Evolutionary conservation across 2,329 filamentous ascomycete species (phyloP).

Genomic region (Monilinia fructicola): DNA sequence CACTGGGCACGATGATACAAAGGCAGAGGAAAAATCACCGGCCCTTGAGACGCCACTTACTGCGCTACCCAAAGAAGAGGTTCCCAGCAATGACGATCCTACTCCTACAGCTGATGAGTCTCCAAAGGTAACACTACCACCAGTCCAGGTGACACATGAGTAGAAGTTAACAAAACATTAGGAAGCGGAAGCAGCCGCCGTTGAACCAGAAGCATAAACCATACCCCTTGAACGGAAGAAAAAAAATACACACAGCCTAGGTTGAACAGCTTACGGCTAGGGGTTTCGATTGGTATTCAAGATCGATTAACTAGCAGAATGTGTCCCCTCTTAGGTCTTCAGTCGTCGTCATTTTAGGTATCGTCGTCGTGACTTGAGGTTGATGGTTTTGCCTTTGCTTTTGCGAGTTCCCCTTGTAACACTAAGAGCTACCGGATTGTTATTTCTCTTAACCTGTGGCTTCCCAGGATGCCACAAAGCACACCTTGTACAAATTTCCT

Average conservation of each 20-base stretch:
- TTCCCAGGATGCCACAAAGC: slow-evolving; percentile 30
- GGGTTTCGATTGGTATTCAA: slow-evolving; percentile 6
- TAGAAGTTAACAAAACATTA: slow-evolving; percentile 25
- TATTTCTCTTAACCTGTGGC: slow-evolving; percentile 28
- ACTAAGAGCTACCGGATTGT: slow-evolving; percentile 36
- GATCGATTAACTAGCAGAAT: slow-evolving; percentile 21
- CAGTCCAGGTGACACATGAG: not conserved
- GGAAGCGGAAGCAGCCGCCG: slow-evolving; percentile 30
- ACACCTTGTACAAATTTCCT: slow-evolving; percentile 38
- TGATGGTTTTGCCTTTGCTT: slow-evolving; percentile 29
- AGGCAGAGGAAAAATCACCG: slow-evolving; percentile 45
- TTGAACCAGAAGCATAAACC: slow-evolving; percentile 28
- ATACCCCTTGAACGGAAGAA: not conserved
- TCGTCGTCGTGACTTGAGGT: slow-evolving; percentile 12
- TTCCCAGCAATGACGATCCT: slow-evolving; percentile 36
- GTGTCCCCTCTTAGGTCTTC: slow-evolving; percentile 9
- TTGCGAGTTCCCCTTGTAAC: slow-evolving; percentile 38
- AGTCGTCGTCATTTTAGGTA: slow-evolving; percentile 15
- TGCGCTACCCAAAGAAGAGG: slow-evolving; percentile 35
- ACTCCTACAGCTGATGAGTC: slow-evolving; percentile 28
- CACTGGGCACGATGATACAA: slow-evolving; percentile 40
- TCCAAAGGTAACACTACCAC: slow-evolving; percentile 27
- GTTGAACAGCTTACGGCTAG: slow-evolving; percentile 3
- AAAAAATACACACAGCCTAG: slow-evolving; percentile 14
- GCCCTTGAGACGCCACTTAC: slow-evolving; percentile 39